Percentiles rank a stretch among this genome's conserved stretches.
Conservation (phyloP, 2,329 filamentous ascomycete genomes). For the Parastagonospora avenae region DNA sequence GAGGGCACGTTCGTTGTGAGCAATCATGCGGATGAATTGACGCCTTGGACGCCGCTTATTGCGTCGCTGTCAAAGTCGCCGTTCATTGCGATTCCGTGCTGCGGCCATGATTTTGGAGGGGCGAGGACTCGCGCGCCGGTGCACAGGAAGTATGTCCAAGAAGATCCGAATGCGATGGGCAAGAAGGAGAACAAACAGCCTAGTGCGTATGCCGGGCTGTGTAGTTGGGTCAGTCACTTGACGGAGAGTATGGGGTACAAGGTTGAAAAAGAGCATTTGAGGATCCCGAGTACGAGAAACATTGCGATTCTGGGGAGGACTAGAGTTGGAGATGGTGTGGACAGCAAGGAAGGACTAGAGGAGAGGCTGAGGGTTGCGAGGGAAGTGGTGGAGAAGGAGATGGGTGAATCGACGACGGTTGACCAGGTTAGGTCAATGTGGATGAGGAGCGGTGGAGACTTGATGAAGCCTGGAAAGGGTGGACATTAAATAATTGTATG, state of each 20-base stretch:
- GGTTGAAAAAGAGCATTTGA: slow-evolving; percentile 81
- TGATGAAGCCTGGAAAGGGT: slow-evolving; percentile 52
- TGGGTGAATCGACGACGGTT: slow-evolving; percentile 47
- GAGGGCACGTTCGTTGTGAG: slow-evolving; percentile 87
- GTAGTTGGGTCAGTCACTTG: slow-evolving; percentile 75
- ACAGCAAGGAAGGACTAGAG: slow-evolving; percentile 59
- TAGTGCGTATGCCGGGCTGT: slow-evolving; percentile 83
- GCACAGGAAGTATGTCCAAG: slow-evolving; percentile 20
- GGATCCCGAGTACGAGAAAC: slow-evolving; percentile 93
- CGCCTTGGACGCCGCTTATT: slow-evolving; percentile 91
- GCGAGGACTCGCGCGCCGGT: slow-evolving; percentile 68
- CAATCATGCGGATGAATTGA: slow-evolving; percentile 96
- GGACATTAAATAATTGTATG: slow-evolving; percentile 42
- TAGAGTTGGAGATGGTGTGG: slow-evolving; percentile 41
- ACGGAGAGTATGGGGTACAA: slow-evolving; percentile 74
- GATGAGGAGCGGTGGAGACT: slow-evolving; percentile 56
- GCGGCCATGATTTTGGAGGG: slow-evolving; percentile 84
- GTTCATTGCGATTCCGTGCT: slow-evolving; percentile 94
- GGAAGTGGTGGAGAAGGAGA: slow-evolving; percentile 64
- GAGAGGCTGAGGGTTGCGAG: slow-evolving; percentile 66
- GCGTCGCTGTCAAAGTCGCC: slow-evolving; percentile 75
- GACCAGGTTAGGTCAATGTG: slow-evolving; percentile 54
- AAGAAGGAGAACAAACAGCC: slow-evolving; percentile 47
- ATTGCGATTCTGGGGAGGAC: slow-evolving; percentile 74
- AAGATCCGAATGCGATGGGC: slow-evolving; percentile 19